phyloP scores from a whole-genome alignment of 2,329 filamentous ascomycete species.

The Exserohilum turcica region DNA sequence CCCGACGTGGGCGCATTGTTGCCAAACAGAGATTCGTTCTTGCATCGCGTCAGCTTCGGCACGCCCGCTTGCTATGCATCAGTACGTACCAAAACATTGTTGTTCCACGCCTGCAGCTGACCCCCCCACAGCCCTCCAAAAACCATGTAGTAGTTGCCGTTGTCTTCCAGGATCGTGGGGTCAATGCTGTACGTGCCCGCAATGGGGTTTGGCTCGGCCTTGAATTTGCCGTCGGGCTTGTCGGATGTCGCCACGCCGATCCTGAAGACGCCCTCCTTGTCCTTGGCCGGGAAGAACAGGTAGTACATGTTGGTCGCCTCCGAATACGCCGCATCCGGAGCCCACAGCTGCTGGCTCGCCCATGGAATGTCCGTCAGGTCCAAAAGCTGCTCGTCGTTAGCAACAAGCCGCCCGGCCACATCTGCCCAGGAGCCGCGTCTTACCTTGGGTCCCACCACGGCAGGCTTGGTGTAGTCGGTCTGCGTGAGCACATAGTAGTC shows the following conservation, averaged over 20 bases:
- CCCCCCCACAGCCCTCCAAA: constrained; percentile 81
- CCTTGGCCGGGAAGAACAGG: constrained; percentile 75
- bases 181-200: constrained; percentile 74
- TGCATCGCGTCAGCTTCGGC: constrained; percentile 4
- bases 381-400: constrained; percentile 3
- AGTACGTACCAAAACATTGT: constrained; percentile 62
- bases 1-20: constrained; percentile 33
- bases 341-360: constrained; percentile 79
- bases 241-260: constrained; percentile 72
- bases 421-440: not conserved
- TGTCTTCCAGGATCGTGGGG: constrained; percentile 74
- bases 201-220: constrained; percentile 66
- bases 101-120: constrained; percentile 74
- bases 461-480: constrained; percentile 58
- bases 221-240: constrained; percentile 70
- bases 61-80: too few species aligned
- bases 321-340: constrained; percentile 68
- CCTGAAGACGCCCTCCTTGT: constrained; percentile 69
- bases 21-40: constrained; percentile 14
- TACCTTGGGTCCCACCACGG: constrained; percentile 73
- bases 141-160: constrained; percentile 68
- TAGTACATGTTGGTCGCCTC: constrained; percentile 70
- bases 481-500: constrained; percentile 79
- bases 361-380: constrained; percentile 65
- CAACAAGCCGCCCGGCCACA: not conserved